These are phyloP conservation scores for Pyrrhoderma lamaoense DNA, from an alignment of 1,284 basidiomycete genomes.

Conservation along the genomic window DNA sequence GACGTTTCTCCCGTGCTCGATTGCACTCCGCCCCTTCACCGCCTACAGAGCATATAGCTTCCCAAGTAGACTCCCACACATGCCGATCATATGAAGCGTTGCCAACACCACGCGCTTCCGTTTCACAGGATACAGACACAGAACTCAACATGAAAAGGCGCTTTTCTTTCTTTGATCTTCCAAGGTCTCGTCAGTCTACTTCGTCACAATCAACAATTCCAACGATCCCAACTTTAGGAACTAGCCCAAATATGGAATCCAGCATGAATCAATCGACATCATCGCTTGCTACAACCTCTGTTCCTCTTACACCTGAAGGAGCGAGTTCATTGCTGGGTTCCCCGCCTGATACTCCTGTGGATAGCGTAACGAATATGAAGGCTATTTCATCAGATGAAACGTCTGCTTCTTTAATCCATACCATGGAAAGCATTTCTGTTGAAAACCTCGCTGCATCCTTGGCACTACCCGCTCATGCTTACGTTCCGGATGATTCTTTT, in stretches of 20 bases:
- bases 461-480: constrained; percentile 7
- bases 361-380: not conserved
- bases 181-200: constrained; percentile 5
- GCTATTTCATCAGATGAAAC: not conserved
- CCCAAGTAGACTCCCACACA: not conserved
- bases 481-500: not conserved
- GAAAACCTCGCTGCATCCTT: constrained; percentile 15
- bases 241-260: constrained; percentile 6
- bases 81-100: constrained; percentile 11
- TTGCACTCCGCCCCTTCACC: not conserved
- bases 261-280: constrained; percentile 13
- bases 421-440: constrained; percentile 1
- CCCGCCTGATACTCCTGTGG: constrained; percentile 8
- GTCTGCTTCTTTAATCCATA: not conserved
- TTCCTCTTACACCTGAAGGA: constrained; percentile 11
- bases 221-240: not conserved
- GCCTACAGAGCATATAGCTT: no score
- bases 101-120: not conserved
- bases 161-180: constrained; percentile 17
- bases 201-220: constrained; percentile 7
- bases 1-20: not conserved
- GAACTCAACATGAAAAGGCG: constrained; percentile 13
- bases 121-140: not conserved
- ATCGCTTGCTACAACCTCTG: constrained; percentile 10
- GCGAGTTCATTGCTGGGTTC: constrained; percentile 3